Base-by-base conservation (phyloP, 495 filamentous ascomycete species). In the Trichoderma orchidacearum region DNA sequence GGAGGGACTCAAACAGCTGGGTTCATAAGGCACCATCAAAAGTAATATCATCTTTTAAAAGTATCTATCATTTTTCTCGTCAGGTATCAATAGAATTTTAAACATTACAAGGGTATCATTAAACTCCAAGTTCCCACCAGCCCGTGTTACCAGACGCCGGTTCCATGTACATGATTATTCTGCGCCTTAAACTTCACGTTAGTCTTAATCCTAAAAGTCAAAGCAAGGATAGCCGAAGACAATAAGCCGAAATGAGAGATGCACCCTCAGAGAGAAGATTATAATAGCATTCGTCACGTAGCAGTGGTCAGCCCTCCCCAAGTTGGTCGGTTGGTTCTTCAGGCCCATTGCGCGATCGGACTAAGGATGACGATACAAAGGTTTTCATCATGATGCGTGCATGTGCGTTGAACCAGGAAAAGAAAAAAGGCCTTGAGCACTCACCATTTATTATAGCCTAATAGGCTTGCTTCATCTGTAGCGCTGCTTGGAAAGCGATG, bases 281-380 rank as follows among this genome's bases (percentile, higher is more conserved):
- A 65, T 64, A 48, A 25, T 5, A 48, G 17, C 2, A 6, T 25
- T 48, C 41, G 41, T 48, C 41, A 48, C 21, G 41, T 11, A 18
- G 41, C 41, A 25, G 2, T 48, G 23, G 41, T 25, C 41, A 27
- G 21, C 41, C 41, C 41, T 48, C 41, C 41, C 41, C 41, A 48
- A 23, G 4, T 48, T 48, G 23, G 41, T 18, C 30, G 30, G 31
- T 27, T 35, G 53, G 30, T 32, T 55, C 53, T 8, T 55, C 53
- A 5, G 21, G 29, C 53, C 21, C 30, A 8, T 31, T 12, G 30
- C 18, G 30, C 68, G 62, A 74, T 83, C 72, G 72, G 80, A 66
- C 80, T 83, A 83, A 82, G 80, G 80, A 83, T 83, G 80, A 82
- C 79, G 77, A 81, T 82, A 81, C 76, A 62, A 68, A 70, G 67